Evolutionary conservation across 2,329 filamentous ascomycete species (phyloP), one percentile per base, ranked within the genome.

Genomic region (Nakataea oryzae): DNA sequence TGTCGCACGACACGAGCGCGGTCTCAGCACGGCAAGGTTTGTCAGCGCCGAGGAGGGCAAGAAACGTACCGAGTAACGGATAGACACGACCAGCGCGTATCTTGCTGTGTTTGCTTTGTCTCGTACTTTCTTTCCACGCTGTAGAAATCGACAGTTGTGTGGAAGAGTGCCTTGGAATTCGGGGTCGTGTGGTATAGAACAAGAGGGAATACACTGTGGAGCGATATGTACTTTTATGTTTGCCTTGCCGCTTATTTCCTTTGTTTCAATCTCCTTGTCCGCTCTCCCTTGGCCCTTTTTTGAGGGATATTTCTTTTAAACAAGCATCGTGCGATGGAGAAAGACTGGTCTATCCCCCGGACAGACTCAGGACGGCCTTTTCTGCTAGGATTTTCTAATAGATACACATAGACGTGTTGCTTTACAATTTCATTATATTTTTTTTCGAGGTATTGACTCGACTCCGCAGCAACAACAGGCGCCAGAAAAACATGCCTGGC

Each of bases 21-120:
- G 92, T 3, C 83, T 91, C 65, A 96, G 91, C 76, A 90, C 90
- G 66, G 88, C 89, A 56, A 82, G 91, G 65, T 87, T 96, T 68
- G 83, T 91, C 34, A 95, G 89, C 68, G 85, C 96, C 62, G 95
- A 99, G 74, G 95, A 99, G 76, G 95, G 95, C 61, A 99, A 99
- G 83, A 99, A 97, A 84, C 90, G 95, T 73, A 96, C 96, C 71
- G 95, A 99, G 73, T 93, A 83, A 68, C 65, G 3, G 66, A n/a
- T 50, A n/a, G n/a, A n/a, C n/a, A 11, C 41, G 5, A 47, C 6
- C 21, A n/a, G 41, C n/a, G n/a, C n/a, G 17, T 50, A n/a, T 50
- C n/a, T n/a, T 50, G 17, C 11, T n/a, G 41, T 17, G 2, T 21
- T 6, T n/a, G 41, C n/a, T 50, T n/a, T 21, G 5, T 21, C 41